A percentile compares a stretch with the other conserved stretches of the same genome.
These are phyloP conservation scores for Stylonectria norvegica DNA, from an alignment of 2,329 filamentous ascomycete genomes.

Conservation along the genomic window DNA sequence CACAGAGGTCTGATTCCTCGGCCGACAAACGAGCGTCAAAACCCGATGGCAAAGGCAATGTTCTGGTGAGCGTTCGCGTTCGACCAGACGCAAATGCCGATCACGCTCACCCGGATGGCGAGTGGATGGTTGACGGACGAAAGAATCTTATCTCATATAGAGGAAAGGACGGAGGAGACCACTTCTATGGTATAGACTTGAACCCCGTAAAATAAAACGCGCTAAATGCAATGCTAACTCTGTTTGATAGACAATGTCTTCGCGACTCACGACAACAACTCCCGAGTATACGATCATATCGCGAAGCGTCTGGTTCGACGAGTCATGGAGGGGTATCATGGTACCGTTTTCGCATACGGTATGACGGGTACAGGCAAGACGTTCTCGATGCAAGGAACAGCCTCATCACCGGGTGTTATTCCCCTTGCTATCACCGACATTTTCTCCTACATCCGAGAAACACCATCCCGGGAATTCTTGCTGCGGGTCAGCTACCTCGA, in stretches of 20 bases:
- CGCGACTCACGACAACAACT: slow-evolving; percentile 87
- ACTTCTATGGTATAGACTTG: slow-evolving; percentile 88
- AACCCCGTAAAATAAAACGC: too few relatives aligned
- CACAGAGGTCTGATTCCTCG: slow-evolving; percentile 30
- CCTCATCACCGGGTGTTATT: slow-evolving; percentile 92
- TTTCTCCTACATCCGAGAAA: slow-evolving; percentile 98
- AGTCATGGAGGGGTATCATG: slow-evolving; percentile 99
- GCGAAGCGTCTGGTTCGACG: slow-evolving; percentile 91
- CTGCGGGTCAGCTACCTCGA: slow-evolving; percentile 96
- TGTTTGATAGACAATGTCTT: slow-evolving; percentile 82
- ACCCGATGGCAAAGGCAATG: slow-evolving; percentile 82
- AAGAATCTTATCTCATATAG: slow-evolving; percentile 77
- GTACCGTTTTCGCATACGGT: slow-evolving; percentile 96
- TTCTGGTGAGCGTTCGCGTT: slow-evolving; percentile 91
- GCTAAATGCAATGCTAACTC: too few relatives aligned
- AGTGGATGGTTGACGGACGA: slow-evolving; percentile 90
- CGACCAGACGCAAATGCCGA: slow-evolving; percentile 73
- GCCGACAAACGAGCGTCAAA: slow-evolving; percentile 51
- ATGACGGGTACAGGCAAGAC: slow-evolving; percentile 99
- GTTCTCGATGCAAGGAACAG: slow-evolving; percentile 98
- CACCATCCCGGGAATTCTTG: slow-evolving; percentile 88
- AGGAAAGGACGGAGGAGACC: slow-evolving; percentile 88
- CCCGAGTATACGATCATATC: slow-evolving; percentile 87
- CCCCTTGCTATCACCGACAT: slow-evolving; percentile 97
- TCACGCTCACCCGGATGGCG: slow-evolving; percentile 63